A percentile compares a stretch with the other conserved stretches of the same genome.
Conservation (phyloP, 2,329 filamentous ascomycete genomes). For the Pyricularia grisea region DNA sequence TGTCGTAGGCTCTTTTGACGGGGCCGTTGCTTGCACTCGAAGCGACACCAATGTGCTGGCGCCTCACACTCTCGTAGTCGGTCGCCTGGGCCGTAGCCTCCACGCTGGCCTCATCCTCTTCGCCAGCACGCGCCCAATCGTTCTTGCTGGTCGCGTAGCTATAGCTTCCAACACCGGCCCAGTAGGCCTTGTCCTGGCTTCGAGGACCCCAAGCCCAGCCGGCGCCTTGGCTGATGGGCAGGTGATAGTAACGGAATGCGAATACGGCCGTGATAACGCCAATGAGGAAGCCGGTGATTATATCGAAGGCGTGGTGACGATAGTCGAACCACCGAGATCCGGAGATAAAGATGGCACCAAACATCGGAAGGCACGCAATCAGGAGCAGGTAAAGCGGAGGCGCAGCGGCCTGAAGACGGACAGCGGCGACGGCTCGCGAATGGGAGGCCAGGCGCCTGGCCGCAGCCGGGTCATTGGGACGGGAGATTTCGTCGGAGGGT, state of each 20-base stretch:
- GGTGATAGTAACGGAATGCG: constrained; percentile 77
- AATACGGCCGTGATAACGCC: constrained; percentile 64
- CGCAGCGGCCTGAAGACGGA: constrained; percentile 67
- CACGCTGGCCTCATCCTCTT: constrained; percentile 19
- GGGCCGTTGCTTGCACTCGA: background rate
- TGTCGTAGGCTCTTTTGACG: background rate
- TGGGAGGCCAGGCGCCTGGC: constrained; percentile 22
- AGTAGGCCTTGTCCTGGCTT: constrained; percentile 64
- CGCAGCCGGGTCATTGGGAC: constrained; percentile 18
- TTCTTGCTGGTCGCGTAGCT: constrained; percentile 41
- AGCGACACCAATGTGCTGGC: background rate
- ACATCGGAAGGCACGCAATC: constrained; percentile 61
- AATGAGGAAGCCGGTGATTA: constrained; percentile 74
- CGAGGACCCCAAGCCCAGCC: constrained; percentile 88
- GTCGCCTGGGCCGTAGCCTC: background rate
- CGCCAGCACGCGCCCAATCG: constrained; percentile 16
- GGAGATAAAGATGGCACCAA: constrained; percentile 70
- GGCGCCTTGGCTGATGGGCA: constrained; percentile 67
- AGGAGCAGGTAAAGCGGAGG: constrained; percentile 73
- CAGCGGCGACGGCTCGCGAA: constrained; percentile 34
- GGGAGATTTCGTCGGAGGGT: constrained; percentile 17
- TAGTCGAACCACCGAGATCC: constrained; percentile 81
- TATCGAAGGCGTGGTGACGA: constrained; percentile 87
- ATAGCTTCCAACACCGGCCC: constrained; percentile 58
- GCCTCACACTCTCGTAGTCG: constrained; percentile 1